Conservation (phyloP, 2,329 filamentous ascomycete genomes). For the Stemphylium vesicarium region DNA sequence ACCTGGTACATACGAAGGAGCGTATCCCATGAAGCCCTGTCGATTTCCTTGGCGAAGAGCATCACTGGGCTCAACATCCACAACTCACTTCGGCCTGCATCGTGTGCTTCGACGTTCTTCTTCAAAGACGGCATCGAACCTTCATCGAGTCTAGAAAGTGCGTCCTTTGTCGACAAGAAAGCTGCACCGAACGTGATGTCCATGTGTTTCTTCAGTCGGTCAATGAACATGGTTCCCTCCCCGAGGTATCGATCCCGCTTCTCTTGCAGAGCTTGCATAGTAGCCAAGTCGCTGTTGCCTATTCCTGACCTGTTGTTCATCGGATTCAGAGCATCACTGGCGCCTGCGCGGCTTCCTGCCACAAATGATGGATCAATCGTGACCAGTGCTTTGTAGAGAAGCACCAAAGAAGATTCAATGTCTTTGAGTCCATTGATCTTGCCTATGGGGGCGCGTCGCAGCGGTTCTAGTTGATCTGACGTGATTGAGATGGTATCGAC, state of each 20-base stretch:
- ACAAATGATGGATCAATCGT: conserved; percentile 88
- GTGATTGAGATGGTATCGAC: conserved; percentile 91
- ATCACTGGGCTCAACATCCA: conserved; percentile 91
- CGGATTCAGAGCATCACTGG: conserved; percentile 49
- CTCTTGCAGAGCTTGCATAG: conserved; percentile 92
- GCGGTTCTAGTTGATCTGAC: conserved; percentile 72
- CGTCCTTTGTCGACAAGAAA: conserved; percentile 71
- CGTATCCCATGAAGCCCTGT: conserved; percentile 79
- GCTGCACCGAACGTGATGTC: conserved; percentile 78
- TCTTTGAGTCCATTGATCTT: conserved; percentile 73
- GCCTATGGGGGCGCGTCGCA: conserved; percentile 76
- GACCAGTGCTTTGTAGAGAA: conserved; percentile 88
- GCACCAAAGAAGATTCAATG: conserved; percentile 78
- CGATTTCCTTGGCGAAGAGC: conserved; percentile 86
- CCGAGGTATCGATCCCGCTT: conserved; percentile 88
- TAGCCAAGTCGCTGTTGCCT: conserved; percentile 74
- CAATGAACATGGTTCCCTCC: conserved; percentile 78
- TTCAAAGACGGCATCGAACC: conserved; percentile 59
- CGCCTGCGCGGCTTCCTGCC: conserved; percentile 53
- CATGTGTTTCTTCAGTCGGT: conserved; percentile 82
- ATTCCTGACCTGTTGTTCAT: conserved; percentile 60
- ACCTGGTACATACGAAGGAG: conserved; percentile 82
- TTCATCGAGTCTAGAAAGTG: conserved; percentile 59
- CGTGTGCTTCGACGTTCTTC: conserved; percentile 72
- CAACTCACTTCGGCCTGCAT: conserved; percentile 72